These are phyloP conservation scores for Stephania japonica DNA, from an alignment of 164 flowering plant species.

Conservation along the genomic window DNA sequence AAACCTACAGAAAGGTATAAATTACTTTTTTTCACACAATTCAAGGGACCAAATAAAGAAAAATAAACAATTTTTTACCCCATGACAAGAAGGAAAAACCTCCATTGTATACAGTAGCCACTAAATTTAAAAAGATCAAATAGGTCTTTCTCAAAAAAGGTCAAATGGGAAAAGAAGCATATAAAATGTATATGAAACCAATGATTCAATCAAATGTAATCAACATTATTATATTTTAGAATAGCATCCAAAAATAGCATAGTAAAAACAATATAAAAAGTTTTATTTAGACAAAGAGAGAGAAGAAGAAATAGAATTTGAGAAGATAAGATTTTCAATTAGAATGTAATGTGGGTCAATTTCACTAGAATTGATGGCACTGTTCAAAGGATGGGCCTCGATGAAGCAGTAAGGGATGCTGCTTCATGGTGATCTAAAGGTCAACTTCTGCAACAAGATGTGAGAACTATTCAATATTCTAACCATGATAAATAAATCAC, in stretches of 20 bases:
- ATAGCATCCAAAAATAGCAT: too few species aligned
- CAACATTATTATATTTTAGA: background rate
- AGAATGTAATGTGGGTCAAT: too few species aligned
- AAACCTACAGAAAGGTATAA: conserved; percentile 39
- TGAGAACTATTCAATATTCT: too few species aligned
- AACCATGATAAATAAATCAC: too few species aligned
- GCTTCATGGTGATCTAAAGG: too few species aligned
- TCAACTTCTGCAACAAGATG: too few species aligned
- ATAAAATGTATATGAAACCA: background rate
- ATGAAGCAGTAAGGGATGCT: too few species aligned
- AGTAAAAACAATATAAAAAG: background rate
- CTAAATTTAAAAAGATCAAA: background rate
- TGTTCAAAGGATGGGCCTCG: too few species aligned
- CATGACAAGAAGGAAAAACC: background rate
- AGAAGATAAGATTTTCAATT: too few species aligned
- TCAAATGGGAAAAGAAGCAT: background rate
- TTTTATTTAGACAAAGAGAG: too few species aligned
- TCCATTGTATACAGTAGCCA: background rate
- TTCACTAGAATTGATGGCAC: too few species aligned
- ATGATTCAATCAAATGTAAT: background rate
- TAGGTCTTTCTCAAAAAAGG: background rate
- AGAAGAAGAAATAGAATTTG: too few species aligned
- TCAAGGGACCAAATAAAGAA: background rate
- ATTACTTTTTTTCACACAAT: background rate
- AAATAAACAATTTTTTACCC: background rate